Conservation (phyloP, 2,329 filamentous ascomycete species). For the Fonsecaea pedrosoi region DNA sequence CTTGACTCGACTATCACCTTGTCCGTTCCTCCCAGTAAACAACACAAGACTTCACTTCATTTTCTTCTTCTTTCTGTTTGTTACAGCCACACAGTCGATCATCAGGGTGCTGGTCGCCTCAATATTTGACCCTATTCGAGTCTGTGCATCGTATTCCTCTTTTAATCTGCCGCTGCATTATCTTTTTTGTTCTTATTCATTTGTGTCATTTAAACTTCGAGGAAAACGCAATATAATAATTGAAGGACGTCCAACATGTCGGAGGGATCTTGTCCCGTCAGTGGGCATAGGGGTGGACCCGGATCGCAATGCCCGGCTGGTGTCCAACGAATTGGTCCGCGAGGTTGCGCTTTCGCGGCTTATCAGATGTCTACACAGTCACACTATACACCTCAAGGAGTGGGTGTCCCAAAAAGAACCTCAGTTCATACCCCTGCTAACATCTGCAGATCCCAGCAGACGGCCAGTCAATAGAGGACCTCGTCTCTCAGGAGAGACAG, state of each 20-base stretch:
- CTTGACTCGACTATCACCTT: background rate
- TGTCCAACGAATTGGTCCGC: conserved; percentile 24
- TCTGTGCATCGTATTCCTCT: background rate
- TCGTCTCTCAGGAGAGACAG: conserved; percentile 25
- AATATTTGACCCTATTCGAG: background rate
- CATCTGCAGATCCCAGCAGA: conserved; percentile 15
- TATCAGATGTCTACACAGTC: conserved; percentile 28
- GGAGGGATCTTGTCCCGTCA: conserved; percentile 28
- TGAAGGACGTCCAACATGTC: conserved; percentile 19
- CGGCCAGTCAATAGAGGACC: conserved; percentile 23
- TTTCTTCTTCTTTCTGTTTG: background rate
- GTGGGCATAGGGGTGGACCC: conserved; percentile 19
- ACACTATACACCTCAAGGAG: conserved; percentile 26
- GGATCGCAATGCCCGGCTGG: conserved; percentile 24
- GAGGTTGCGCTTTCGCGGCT: conserved; percentile 30
- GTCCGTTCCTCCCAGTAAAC: background rate
- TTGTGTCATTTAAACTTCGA: background rate
- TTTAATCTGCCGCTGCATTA: background rate
- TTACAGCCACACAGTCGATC: background rate
- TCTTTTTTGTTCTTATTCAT: background rate
- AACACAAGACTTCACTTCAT: background rate
- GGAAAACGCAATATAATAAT: no score
- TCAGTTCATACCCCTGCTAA: background rate
- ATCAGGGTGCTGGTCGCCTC: conserved; percentile 1
- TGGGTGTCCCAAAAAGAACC: conserved; percentile 5